Base-by-base conservation (phyloP, 2,329 filamentous ascomycete genomes). In the Exophiala mesophila region DNA sequence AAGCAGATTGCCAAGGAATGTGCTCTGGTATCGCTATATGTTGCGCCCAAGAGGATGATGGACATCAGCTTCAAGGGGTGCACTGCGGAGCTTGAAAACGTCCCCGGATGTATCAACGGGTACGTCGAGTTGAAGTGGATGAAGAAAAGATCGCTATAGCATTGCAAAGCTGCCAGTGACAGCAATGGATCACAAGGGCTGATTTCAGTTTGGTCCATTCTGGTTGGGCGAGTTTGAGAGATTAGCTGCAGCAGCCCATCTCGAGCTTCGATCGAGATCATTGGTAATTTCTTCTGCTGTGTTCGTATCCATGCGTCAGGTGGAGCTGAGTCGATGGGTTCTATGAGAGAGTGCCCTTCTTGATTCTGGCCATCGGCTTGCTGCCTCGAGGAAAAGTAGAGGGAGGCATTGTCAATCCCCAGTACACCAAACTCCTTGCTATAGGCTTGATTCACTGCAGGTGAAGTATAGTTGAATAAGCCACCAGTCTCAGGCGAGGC, bases 1-100 rank as follows among this genome's bases (percentile, higher is more conserved):
- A 81, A 74, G 45, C 74, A 77, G 1, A 80, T 74, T 8, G 77
- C 76, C 3, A 80, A 62, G 36, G 78, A 71, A 49, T 80, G 77
- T 0, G 74, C 70, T 31, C 76, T 73, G 39, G 78, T 77, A 39
- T 68, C 71, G 7, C 71, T 69, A 50, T 80, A 81, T 0, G 77
- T 80, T 0, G 77, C 77, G 1, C 77, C 77, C 17, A 81, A 67
- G 3, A 78, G 63, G 2, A 81, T 50, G 1, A 80, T 66, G 0
- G 76, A 71, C 0, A 73, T 61, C 1, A 81, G 63, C 0, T 80
- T 63, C 1, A 80, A 58, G 0, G 75, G 65, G 20, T 80, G 72
- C 0, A 68, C 63, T 3, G 61, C 57, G 6, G 61, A 64, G 1
- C 73, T 66, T 29, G 74, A 63, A 52, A 80, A 81, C 0, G 76